Percentiles rank a stretch among this genome's conserved stretches.
Evolutionary conservation across 2,329 filamentous ascomycete genomes (phyloP).

Genomic region (Fusarium pilosicola): DNA sequence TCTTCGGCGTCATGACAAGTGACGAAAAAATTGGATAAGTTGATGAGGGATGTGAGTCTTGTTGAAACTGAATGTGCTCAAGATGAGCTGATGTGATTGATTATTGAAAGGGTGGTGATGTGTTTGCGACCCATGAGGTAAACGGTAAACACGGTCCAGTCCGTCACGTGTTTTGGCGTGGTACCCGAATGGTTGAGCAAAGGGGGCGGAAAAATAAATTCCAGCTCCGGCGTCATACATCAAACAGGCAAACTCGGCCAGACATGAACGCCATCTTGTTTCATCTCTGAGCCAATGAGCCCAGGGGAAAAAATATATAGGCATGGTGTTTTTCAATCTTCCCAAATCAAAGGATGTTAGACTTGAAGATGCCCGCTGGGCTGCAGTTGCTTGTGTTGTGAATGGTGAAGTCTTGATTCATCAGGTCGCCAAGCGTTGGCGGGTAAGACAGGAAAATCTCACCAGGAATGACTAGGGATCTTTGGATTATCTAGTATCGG

Average conservation of each 20-base stretch:
- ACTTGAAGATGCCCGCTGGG: neutral
- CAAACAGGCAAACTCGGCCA: neutral
- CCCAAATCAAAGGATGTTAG: too few species aligned
- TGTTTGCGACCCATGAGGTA: constrained; percentile 2
- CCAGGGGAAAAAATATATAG: fast-evolving
- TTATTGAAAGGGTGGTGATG: neutral
- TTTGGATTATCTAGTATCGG: neutral
- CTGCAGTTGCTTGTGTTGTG: neutral
- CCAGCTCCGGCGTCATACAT: neutral
- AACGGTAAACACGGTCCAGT: neutral
- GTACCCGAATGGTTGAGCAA: neutral
- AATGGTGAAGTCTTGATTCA: neutral
- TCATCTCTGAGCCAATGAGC: neutral
- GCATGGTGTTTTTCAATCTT: neutral
- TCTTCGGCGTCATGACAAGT: neutral
- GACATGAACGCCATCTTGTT: neutral
- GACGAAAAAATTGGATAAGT: neutral
- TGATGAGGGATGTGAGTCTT: neutral
- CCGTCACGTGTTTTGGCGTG: neutral
- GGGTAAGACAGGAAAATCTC: neutral
- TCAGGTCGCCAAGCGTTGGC: neutral
- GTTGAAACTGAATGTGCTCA: neutral
- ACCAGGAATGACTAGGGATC: neutral
- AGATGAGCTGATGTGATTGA: neutral
- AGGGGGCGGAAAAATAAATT: constrained; percentile 3